Evolutionary conservation across 2,329 filamentous ascomycete species (phyloP), one percentile per base, ranked within the genome.

Genomic region (Dothideomycetes sp.): DNA sequence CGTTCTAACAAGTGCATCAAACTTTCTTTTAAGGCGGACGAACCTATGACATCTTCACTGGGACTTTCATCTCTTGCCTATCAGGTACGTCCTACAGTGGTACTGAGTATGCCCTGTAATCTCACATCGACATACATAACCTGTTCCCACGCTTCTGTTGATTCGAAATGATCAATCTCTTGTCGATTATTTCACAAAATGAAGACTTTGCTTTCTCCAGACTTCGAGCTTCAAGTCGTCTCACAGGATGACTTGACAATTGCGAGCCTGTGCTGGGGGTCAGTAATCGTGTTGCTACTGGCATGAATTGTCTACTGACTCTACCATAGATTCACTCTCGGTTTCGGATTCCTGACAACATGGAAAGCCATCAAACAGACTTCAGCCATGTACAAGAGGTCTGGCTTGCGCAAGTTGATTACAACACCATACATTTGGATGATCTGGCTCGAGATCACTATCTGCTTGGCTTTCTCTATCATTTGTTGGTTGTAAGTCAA

Each of bases 381-480:
- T 1, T 13, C 30, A 9, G 31, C 38, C 1, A 29, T 41, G 30
- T 30, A 23, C 8, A 4, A 34, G 15, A 50, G 47, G 42, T 47
- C 58, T 6, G 22, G 57, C 17, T 46, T 51, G 11, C 68, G 65
- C 45, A 53, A 59, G 1, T 70, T 70, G 44, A 25, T 25, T 12
- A 57, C 30, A 15, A 45, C 33, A 20, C 39, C 44, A 2, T 45
- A 45, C 24, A 28, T 71, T 0, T 65, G 63, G 57, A 63, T 71
- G 63, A 62, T 71, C 40, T 71, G 68, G 68, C 37, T 61, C 13
- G 68, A 71, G 49, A 56, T 70, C 3, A 1, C 56, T 1, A 63
- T 64, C 4, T 69, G 62, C 9, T 53, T 66, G 10, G 47, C 56
- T 5, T 70, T 71, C 55, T 60, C 58, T 7, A 44, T 67, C 16